Percentiles rank a stretch among this genome's conserved stretches.
phyloP scores from a whole-genome alignment of 2,329 filamentous ascomycete genomes.

The Colletotrichum tropicicola region DNA sequence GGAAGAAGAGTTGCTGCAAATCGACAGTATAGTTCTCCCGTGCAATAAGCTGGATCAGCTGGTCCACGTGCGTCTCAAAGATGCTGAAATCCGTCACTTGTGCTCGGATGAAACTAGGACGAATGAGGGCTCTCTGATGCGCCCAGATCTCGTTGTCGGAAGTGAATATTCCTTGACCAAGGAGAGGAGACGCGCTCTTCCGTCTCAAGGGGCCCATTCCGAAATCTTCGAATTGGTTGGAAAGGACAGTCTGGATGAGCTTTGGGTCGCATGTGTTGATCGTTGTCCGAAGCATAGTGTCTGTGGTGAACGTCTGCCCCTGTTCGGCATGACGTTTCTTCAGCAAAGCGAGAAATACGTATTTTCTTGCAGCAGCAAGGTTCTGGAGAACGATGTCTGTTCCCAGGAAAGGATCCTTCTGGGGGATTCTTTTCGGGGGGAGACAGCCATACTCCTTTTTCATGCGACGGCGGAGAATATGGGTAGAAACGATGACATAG shows the following conservation, averaged over 20 bases:
- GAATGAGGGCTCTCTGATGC: slow-evolving; percentile 47
- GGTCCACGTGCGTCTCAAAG: slow-evolving; percentile 37
- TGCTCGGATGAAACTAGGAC: slow-evolving; percentile 42
- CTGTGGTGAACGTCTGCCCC: slow-evolving; percentile 15
- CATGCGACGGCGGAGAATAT: slow-evolving; percentile 16
- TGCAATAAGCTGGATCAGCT: slow-evolving; percentile 38
- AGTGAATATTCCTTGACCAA: slow-evolving; percentile 55
- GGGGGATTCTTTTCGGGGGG: slow-evolving; percentile 8
- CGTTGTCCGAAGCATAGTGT: slow-evolving; percentile 11
- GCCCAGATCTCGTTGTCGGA: slow-evolving; percentile 57
- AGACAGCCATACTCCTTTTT: slow-evolving; percentile 13
- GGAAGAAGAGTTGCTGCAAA: slow-evolving; percentile 63
- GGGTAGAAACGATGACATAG: slow-evolving; percentile 7
- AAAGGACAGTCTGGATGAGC: slow-evolving; percentile 64
- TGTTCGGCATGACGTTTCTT: slow-evolving; percentile 4
- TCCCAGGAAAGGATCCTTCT: slow-evolving; percentile 9
- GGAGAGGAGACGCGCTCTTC: slow-evolving; percentile 43
- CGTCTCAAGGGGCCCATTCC: slow-evolving; percentile 46
- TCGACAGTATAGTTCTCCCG: slow-evolving; percentile 45
- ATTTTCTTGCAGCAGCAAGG: slow-evolving; percentile 8
- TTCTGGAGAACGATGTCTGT: slow-evolving; percentile 11
- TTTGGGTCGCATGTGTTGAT: slow-evolving; percentile 50
- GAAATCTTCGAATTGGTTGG: slow-evolving; percentile 61
- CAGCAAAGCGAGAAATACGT: slow-evolving; percentile 7
- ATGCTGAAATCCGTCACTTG: slow-evolving; percentile 38